Evolutionary conservation across 495 filamentous ascomycete species (phyloP).

Genomic region (Aspergillus nidulans): DNA sequence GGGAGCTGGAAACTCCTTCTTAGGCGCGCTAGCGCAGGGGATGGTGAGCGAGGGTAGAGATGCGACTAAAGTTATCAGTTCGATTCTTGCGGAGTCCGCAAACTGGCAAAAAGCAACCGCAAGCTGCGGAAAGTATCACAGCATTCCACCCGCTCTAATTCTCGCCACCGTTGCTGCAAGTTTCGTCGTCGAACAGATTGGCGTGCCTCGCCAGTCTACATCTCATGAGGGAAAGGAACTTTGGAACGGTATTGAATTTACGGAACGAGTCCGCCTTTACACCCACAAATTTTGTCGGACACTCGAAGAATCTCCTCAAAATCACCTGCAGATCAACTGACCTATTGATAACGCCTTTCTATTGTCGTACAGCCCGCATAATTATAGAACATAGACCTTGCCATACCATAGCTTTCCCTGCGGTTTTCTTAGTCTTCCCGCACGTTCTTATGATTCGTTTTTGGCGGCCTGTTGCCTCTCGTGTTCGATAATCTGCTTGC

Average conservation of each 20-base stretch:
- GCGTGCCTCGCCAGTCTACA: slow-evolving; percentile 60
- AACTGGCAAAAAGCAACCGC: slow-evolving; percentile 29
- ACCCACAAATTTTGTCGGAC: slow-evolving; percentile 45
- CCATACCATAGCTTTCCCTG: slow-evolving; percentile 24
- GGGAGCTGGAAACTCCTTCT: slow-evolving; percentile 91
- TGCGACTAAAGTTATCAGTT: slow-evolving; percentile 32
- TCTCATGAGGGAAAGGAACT: slow-evolving; percentile 56
- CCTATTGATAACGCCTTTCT: slow-evolving; percentile 42
- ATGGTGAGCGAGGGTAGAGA: slow-evolving; percentile 53
- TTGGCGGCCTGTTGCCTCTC: slow-evolving; percentile 59
- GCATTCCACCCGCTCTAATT: slow-evolving; percentile 63
- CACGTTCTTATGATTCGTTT: slow-evolving; percentile 45
- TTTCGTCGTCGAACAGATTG: slow-evolving; percentile 92
- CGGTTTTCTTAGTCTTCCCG: slow-evolving; percentile 13
- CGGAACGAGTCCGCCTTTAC: slow-evolving; percentile 50
- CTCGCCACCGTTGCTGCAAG: slow-evolving; percentile 85
- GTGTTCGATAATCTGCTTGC: slow-evolving; percentile 83
- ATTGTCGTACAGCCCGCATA: slow-evolving; percentile 43
- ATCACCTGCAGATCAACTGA: slow-evolving; percentile 44
- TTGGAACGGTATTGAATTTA: slow-evolving; percentile 69
- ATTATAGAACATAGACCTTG: slow-evolving; percentile 34
- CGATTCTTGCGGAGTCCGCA: slow-evolving; percentile 28
- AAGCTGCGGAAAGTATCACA: slow-evolving; percentile 29
- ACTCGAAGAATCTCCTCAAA: slow-evolving; percentile 43
- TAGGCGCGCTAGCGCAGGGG: slow-evolving; percentile 77